Evolutionary conservation across 1,139 yeast species (phyloP), one percentile per base, ranked within the genome.

Genomic region (Magnusiomyces fungicola): DNA sequence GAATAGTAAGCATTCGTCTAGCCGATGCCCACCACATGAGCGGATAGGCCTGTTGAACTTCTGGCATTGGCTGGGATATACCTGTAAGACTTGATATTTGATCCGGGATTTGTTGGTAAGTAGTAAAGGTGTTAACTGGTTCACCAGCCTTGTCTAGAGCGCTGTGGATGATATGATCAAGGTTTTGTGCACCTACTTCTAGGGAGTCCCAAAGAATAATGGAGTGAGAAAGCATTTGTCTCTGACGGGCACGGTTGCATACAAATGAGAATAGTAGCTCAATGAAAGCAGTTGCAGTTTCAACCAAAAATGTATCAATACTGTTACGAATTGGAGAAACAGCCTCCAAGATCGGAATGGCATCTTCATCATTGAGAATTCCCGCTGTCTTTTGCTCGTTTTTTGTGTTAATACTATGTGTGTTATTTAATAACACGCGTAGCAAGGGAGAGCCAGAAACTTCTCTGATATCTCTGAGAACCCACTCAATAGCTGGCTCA

Each of bases 81-180:
- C 32, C 43, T 23, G 30, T 16, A n/a, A 24, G 32, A 39, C 30
- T 23, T 9, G 30, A 14, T 21, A 23, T 23, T 10, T 22, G 27
- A 3, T 12, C 27, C 10, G 41, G 41, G 3, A 37, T 14, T 10
- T 23, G 29, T 16, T 39, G 32, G 7, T 3, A 30, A 16, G 21
- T 16, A 19, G 29, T 18, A 21, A 18, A 39, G 6, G 43, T 39
- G 22, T 50, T 47, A 18, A 43, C 5, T 10, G 33, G 37, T 25
- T 48, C 46, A 21, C 46, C 43, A 2, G 24, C 27, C 16, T 40
- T 27, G 10, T 30, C 37, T 9, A 43, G 33, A 22, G 21, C 47
- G 23, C 82, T 95, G 55, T 88, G 81, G 92, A 87, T 84, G 69
- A 85, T 95, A 66, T 85, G 89, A 69, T 92, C 98, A 62, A 90